Conservation (phyloP, 257 asterid species). For the Scutellaria barbata region DNA sequence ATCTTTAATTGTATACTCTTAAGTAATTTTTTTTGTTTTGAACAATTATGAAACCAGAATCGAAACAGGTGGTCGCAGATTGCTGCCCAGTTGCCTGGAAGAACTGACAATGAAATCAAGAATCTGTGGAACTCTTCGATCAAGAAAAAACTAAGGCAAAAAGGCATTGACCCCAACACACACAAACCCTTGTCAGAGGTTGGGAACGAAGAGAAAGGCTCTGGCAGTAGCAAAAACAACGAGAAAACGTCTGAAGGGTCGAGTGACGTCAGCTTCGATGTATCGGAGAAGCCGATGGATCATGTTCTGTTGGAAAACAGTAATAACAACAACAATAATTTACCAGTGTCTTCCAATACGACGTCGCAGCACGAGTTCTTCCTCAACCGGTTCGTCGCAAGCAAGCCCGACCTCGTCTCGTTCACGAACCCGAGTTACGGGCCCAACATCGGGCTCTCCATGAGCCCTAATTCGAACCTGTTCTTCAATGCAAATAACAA, state of each 20-base stretch:
- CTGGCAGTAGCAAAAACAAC: constrained; percentile 43
- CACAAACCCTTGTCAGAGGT: constrained; percentile 72
- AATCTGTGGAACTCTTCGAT: constrained; percentile 91
- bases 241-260: constrained; percentile 57
- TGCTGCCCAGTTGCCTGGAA: constrained; percentile 84
- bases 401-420: constrained; percentile 52
- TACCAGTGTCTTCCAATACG: constrained; percentile 15
- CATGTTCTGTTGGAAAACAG: background rate
- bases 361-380: constrained; percentile 60
- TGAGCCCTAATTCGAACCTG: constrained; percentile 36
- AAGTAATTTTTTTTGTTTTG: too few relatives aligned
- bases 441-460: constrained; percentile 51
- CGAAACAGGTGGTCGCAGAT: constrained; percentile 84
- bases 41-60: too few relatives aligned
- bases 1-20: background rate
- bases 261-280: constrained; percentile 51
- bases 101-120: constrained; percentile 94
- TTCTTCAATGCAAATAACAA: constrained; percentile 42
- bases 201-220: constrained; percentile 43
- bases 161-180: constrained; percentile 86
- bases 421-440: constrained; percentile 51
- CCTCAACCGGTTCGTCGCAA: constrained; percentile 57
- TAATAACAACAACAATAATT: background rate
- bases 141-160: constrained; percentile 85
- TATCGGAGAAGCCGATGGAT: background rate